These are phyloP conservation scores for Trichopus zeylanicus DNA, from an alignment of 116 monocot species.

Conservation along the genomic window DNA sequence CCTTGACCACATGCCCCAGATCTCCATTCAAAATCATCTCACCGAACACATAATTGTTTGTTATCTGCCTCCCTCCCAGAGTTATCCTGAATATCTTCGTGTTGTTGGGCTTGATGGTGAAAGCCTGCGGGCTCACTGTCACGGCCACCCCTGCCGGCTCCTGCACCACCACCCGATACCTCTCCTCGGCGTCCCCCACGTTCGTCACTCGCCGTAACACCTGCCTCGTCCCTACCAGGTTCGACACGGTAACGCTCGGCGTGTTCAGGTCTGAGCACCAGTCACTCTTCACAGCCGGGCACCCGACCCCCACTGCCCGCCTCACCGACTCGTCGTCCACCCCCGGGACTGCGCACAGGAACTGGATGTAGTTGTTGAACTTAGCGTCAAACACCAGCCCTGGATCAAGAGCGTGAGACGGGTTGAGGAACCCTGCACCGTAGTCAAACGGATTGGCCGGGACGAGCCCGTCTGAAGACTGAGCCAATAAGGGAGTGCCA, in stretches of 20 bases:
- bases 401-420: slow-evolving; percentile 46
- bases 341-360: slow-evolving; percentile 59
- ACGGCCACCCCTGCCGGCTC: slow-evolving; percentile 51
- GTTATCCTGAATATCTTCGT: slow-evolving; percentile 36
- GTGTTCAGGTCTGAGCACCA: slow-evolving; percentile 73
- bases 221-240: slow-evolving; percentile 41
- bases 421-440: slow-evolving; percentile 52
- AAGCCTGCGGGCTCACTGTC: slow-evolving; percentile 29
- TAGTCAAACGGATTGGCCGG: slow-evolving; percentile 55
- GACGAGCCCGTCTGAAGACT: background rate
- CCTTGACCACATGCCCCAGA: slow-evolving; percentile 45
- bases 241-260: slow-evolving; percentile 52
- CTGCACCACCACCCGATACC: slow-evolving; percentile 32
- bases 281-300: slow-evolving; percentile 25
- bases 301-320: slow-evolving; percentile 36
- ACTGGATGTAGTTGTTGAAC: slow-evolving; percentile 47
- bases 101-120: slow-evolving; percentile 24
- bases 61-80: slow-evolving; percentile 32
- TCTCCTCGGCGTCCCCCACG: slow-evolving; percentile 31
- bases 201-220: slow-evolving; percentile 47
- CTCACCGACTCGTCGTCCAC: slow-evolving; percentile 43
- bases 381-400: slow-evolving; percentile 49
- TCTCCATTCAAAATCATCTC: slow-evolving; percentile 49
- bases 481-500: slow-evolving; percentile 28
- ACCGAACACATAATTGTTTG: slow-evolving; percentile 43